A percentile compares a stretch with the other conserved stretches of the same genome.
phyloP scores from a whole-genome alignment of 768 basidiomycete species.

The Pluteus cervinus region DNA sequence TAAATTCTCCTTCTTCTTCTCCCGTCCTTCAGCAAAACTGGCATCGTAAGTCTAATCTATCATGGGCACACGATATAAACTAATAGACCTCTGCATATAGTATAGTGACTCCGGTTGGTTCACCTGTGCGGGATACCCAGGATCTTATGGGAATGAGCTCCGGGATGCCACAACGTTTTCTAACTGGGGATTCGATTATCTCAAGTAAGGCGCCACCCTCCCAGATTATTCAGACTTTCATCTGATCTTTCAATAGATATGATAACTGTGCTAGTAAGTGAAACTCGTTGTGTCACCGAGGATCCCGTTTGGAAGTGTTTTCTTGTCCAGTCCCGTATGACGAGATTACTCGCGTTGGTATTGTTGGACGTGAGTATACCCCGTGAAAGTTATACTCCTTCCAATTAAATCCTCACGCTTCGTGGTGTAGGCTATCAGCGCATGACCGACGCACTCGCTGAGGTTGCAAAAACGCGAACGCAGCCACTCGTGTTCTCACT shows the following conservation, averaged over 20 bases:
- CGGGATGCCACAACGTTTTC: constrained; percentile 52
- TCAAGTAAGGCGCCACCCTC: constrained; percentile 38
- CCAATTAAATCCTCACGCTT: neutral
- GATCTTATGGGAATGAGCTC: constrained; percentile 54
- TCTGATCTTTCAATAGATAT: constrained; percentile 24
- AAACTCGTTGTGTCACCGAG: neutral
- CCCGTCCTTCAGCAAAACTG: constrained; percentile 26
- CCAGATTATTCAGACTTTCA: neutral
- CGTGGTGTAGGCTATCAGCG: constrained; percentile 42
- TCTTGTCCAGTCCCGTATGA: constrained; percentile 45
- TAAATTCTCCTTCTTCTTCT: too few relatives aligned
- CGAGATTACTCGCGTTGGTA: constrained; percentile 47
- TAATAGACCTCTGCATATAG: neutral
- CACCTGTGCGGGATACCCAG: constrained; percentile 63
- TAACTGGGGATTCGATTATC: constrained; percentile 62
- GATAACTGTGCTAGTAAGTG: constrained; percentile 50
- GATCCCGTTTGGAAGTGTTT: neutral
- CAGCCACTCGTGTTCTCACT: constrained; percentile 52
- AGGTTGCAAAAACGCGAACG: constrained; percentile 37
- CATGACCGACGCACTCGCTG: constrained; percentile 54
- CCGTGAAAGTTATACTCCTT: neutral
- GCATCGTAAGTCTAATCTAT: constrained; percentile 26
- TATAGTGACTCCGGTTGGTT: constrained; percentile 40
- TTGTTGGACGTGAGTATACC: constrained; percentile 41
- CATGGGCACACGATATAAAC: neutral